Base-by-base conservation (phyloP, 2,329 filamentous ascomycete species). In the Colletotrichum shisoi region DNA sequence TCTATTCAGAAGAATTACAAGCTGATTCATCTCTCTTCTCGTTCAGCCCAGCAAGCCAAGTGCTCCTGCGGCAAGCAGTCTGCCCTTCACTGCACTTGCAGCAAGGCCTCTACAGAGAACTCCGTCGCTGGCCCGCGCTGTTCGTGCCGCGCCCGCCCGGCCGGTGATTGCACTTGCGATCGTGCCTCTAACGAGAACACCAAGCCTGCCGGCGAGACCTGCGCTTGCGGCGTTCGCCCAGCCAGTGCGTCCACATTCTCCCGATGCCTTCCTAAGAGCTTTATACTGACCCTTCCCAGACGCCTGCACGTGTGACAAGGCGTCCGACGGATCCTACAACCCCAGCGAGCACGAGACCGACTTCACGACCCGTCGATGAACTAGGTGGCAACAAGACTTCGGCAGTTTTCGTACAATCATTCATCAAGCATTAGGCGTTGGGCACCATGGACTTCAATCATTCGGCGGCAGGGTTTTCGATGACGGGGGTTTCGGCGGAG, bases 31-130 rank as follows among this genome's bases (percentile, higher is more conserved):
- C 13, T 8, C 40, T 31, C 17, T 5, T 63, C 60, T 24, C 21
- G 51, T 52, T 71, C 74, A 87, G 87, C 87, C 72, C 79, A 87
- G 73, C 84, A 89, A 79, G 88, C 88, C 9, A 89, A 84, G 68
- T 97, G 93, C 87, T 96, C 92, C 17, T 98, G 94, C 78, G 94
- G 94, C 76, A 89, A 97, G 83, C 86, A 95, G 77, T 87, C 89
- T 4, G 94, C 94, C 57, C 87, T 97, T 56, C 85, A 94, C 77
- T 98, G 94, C 87, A 91, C 84, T 70, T 97, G 94, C 82, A 87
- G 87, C 74, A 94, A 92, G 79, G 86, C 93, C 4, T 71, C 84
- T 4, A 79, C 83, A 17, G 94, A 97, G 84, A 97, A 97, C 84
- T 80, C 81, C 46, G 77, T 92, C 63, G 78, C 83, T 7, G 92